Base-by-base conservation (phyloP, 495 filamentous ascomycete genomes). In the Aspergillus ostianus region DNA sequence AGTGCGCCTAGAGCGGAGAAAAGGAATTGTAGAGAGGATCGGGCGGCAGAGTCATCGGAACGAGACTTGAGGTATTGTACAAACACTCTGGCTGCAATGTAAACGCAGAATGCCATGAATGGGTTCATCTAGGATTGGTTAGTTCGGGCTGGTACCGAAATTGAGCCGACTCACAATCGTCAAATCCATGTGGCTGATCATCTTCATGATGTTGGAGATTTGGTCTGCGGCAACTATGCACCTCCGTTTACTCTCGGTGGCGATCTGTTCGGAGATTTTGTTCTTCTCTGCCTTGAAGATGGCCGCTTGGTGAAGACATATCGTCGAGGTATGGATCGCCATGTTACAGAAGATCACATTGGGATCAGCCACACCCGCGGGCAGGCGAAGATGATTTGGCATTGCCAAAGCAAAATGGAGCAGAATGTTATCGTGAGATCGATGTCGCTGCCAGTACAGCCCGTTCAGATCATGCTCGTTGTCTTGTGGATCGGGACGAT, bases 251-350 rank as follows among this genome's bases (percentile, higher is more conserved):
- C 93, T 97, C 67, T 98, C 93, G 0, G 87, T 85, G 53, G 87
- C 86, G 46, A 97, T 88, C 26, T 85, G 85, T 10, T 84, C 77
- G 4, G 93, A 85, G 64, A 97, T 80, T 55, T 84, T 81, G 70
- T 98, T 89, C 73, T 91, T 93, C 64, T 97, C 93, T 0, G 94
- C 91, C 71, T 97, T 98, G 82, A 92, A 97, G 19, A 98, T 97
- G 19, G 94, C 95, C 7, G 95, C 95, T 70, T 99, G 94, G 69
- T 99, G 94, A 7, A 98, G 82, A 72, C 95, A 98, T 47, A 99
- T 98, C 2, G 92, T 94, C 2, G 92, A 95, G 0, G 94, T 96
- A 67, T 98, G 94, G 36, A 98, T 92, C 66, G 88, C 90, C 90
- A 98, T 97, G 61, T 98, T 98, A 32, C 90, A 87, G 67, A 97